Conservation (phyloP, 1,284 basidiomycete genomes). For the Lignosus rhinocerotis region DNA sequence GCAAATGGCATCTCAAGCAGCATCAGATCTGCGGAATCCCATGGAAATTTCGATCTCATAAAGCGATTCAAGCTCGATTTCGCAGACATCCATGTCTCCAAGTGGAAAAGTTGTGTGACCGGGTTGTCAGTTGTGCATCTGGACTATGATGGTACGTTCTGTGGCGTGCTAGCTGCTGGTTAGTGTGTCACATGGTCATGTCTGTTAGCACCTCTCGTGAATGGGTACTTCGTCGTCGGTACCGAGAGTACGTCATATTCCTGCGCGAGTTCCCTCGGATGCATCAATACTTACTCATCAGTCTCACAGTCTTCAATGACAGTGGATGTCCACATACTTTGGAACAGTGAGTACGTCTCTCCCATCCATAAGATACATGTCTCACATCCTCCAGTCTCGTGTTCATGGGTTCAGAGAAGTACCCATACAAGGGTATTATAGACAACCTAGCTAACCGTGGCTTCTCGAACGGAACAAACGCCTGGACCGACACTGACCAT, state of each 20-base stretch:
- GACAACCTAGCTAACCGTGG: conserved; percentile 97
- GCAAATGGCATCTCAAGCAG: conserved; percentile 14
- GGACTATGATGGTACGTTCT: conserved; percentile 73
- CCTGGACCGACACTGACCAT: conserved; percentile 84
- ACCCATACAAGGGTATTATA: conserved; percentile 96
- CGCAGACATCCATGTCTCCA: conserved; percentile 77
- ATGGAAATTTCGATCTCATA: conserved; percentile 81
- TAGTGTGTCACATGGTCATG: conserved; percentile 5
- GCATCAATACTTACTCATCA: conserved; percentile 1
- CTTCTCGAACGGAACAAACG: conserved; percentile 91
- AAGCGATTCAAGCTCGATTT: conserved; percentile 72
- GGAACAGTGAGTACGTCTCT: conserved; percentile 68
- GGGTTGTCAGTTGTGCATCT: conserved; percentile 81
- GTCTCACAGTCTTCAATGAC: conserved; percentile 81
- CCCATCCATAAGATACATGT: not conserved
- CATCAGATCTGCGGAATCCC: conserved; percentile 34
- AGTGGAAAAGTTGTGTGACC: conserved; percentile 81
- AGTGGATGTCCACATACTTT: conserved; percentile 92
- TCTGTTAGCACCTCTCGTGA: conserved; percentile 77
- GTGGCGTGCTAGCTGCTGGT: not conserved
- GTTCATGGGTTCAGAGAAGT: conserved; percentile 93
- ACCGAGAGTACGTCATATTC: conserved; percentile 78
- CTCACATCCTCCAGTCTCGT: conserved; percentile 57
- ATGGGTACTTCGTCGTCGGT: conserved; percentile 90
- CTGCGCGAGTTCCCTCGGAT: not conserved